These are phyloP conservation scores for Mortierella sp. DNA, from an alignment of 371 early-diverging fungal species.

Conservation along the genomic window DNA sequence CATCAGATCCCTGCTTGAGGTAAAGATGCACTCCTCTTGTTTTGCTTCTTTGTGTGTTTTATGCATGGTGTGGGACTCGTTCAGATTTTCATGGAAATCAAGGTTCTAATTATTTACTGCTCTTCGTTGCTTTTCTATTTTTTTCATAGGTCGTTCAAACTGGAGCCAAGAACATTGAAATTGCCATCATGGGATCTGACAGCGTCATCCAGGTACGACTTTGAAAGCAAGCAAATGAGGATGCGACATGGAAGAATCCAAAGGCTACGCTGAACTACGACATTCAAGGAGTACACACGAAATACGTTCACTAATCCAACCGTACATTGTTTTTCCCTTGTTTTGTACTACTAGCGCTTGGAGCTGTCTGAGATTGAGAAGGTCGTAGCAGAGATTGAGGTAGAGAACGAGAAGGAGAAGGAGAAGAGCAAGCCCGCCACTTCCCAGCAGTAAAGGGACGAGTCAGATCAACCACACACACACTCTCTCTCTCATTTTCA, in stretches of 20 bases:
- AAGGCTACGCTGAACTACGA: not conserved
- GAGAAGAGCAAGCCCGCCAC: conserved; percentile 56
- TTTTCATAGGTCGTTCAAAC: conserved; percentile 91
- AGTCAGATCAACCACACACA: not conserved
- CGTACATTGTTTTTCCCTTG: not conserved
- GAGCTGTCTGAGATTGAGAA: conserved; percentile 87
- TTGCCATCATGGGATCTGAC: conserved; percentile 90
- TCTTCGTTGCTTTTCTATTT: not conserved
- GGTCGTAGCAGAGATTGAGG: conserved; percentile 89
- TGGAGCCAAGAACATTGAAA: conserved; percentile 98
- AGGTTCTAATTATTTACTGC: not conserved
- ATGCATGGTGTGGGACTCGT: not conserved
- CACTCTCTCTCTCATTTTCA: not conserved
- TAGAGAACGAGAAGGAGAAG: conserved; percentile 95
- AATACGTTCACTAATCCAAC: not conserved
- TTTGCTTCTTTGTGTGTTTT: not conserved
- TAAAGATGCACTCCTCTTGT: conserved; percentile 20
- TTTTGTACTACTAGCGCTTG: conserved; percentile 65
- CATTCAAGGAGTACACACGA: too few relatives aligned
- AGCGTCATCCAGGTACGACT: conserved; percentile 72
- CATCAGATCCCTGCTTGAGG: conserved; percentile 93
- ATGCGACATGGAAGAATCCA: not conserved
- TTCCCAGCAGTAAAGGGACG: conserved; percentile 26
- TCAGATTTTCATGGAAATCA: not conserved
- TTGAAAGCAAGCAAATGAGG: not conserved